Evolutionary conservation across 2,329 filamentous ascomycete genomes (phyloP), one percentile per base, ranked within the genome.

Genomic region (Macrophomina pseudophaseolina): DNA sequence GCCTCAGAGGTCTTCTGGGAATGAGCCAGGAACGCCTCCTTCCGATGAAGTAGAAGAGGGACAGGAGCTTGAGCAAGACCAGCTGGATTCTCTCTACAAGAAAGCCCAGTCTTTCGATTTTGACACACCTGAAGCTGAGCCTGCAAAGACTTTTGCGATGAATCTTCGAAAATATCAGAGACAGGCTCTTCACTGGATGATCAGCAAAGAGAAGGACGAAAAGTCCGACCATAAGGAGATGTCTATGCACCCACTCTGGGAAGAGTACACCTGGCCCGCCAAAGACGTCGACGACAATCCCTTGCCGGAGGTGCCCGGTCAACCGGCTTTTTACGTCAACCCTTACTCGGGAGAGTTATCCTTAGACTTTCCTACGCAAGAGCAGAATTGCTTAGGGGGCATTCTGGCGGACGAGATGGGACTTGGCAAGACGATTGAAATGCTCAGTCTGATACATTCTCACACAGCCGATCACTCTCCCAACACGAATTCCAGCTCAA

Each of bases 31-130:
- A 40, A 49, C 59, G 4, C 86, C 89, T n/a, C 79, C 81, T 3
- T 83, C 83, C 0, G 86, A 87, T 5, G 91, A 88, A 54, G 83
- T 84, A 0, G 94, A 97, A 71, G 94, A 97, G 42, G 93, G 93
- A 2, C 87, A 94, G 72, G 94, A 98, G 78, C 85, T 99, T 0
- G 93, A 98, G 74, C 93, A 98, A 77, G 94, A 97, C 72, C 95
- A 99, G 75, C 89, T 99, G 3, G 95, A 99, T 76, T 88, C 91
- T 0, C 80, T 99, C 1, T 99, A 99, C 79, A 92, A 91, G 74
- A 99, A 99, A 75, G 95, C 95, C 0, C 95, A 99, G 74, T 94
- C 93, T 0, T 98, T 98, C 73, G 95, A 99, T 76, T 98, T 99
- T 74, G 88, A 88, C 74, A 97, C 94, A 0, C 94, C 94, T 1